phyloP scores from a whole-genome alignment of 2,329 filamentous ascomycete genomes.

The Pseudogymnoascus sp. region DNA sequence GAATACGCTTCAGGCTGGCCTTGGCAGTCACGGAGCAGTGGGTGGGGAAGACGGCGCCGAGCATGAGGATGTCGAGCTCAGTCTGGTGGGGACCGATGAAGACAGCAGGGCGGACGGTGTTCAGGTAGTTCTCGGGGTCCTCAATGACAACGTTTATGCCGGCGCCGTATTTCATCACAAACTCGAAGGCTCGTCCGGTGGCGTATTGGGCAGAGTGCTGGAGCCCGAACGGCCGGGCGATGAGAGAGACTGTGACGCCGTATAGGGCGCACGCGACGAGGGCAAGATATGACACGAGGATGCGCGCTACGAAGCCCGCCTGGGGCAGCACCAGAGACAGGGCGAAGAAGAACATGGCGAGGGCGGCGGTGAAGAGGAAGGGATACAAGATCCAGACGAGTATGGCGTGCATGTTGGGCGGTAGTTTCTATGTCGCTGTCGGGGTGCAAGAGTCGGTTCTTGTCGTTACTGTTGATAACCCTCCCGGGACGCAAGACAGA shows the following conservation, averaged over 20 bases:
- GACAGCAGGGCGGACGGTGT: constrained; percentile 66
- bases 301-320: constrained; percentile 60
- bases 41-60: constrained; percentile 79
- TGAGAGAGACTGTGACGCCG: constrained; percentile 65
- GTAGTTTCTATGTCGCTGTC: neutral
- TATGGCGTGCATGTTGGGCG: neutral
- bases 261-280: constrained; percentile 56
- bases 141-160: constrained; percentile 71
- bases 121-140: constrained; percentile 49
- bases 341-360: constrained; percentile 51
- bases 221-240: constrained; percentile 62
- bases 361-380: constrained; percentile 41
- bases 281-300: constrained; percentile 55
- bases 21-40: constrained; percentile 94
- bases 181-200: constrained; percentile 69
- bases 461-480: constrained; percentile 4
- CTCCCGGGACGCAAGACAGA: constrained; percentile 6
- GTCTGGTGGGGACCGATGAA: constrained; percentile 95
- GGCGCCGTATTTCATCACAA: constrained; percentile 62
- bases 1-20: constrained; percentile 66
- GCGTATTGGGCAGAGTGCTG: constrained; percentile 80
- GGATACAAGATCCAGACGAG: constrained; percentile 35
- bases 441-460: neutral
- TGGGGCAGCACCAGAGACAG: constrained; percentile 49
- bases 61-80: constrained; percentile 87